Evolutionary conservation across 192 early-diverging fungal genomes (phyloP), one percentile per base, ranked within the genome.

Genomic region (Irineochytrium annulatum): DNA sequence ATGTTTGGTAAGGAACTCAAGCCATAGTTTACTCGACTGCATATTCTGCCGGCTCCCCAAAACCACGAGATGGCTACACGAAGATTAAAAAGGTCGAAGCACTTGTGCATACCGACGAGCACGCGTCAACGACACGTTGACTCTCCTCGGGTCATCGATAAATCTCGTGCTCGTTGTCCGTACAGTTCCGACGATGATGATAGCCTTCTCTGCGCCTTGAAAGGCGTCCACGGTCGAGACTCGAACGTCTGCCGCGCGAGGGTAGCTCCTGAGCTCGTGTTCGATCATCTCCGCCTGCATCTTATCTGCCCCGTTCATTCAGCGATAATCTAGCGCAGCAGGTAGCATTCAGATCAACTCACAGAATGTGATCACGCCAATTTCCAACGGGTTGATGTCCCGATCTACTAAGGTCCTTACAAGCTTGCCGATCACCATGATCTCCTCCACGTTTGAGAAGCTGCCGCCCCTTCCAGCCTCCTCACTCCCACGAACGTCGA

Each of bases 71-170:
- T n/a, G n/a, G n/a, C n/a, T n/a, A n/a, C n/a, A n/a, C n/a, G n/a
- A n/a, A n/a, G n/a, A n/a, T n/a, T n/a, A n/a, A n/a, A n/a, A n/a
- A n/a, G n/a, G n/a, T n/a, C n/a, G n/a, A n/a, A n/a, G n/a, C n/a
- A n/a, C n/a, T n/a, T n/a, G n/a, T n/a, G n/a, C n/a, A n/a, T n/a
- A 87, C 78, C 84, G 60, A 61, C 87, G 88, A 27, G 85, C 85
- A 31, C 89, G 65, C 0, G 89, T 90, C 22, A 91, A 45, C 4
- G 89, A 79, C 8, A 91, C 89, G 59, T 91, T 91, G 33, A 91
- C 71, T 28, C 89, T 74, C 17, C 84, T 71, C 16, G 60, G 62
- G 31, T 82, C 81, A 44, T 89, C 86, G 43, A 88, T 86, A 59
- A 91, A 91, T 4, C 73, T 74, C 34, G 60, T 73, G 3, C 62